These are phyloP conservation scores for Brassica carinata DNA, from an alignment of 345 rosid genomes.

Conservation along the genomic window DNA sequence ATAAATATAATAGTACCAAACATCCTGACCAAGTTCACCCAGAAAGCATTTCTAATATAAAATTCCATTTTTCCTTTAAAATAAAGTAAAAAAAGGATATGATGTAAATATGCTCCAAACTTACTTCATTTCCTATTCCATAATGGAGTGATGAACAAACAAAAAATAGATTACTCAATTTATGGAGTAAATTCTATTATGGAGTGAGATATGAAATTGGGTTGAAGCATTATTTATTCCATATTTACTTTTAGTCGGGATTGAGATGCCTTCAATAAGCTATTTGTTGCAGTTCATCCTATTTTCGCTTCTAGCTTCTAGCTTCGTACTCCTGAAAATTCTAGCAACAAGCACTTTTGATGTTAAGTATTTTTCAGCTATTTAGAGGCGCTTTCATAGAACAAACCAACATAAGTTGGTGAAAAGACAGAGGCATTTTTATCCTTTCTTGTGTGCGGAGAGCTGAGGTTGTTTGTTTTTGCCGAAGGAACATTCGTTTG, in stretches of 20 bases:
- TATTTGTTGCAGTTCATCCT: neutral
- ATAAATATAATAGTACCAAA: neutral
- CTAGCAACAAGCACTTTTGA: constrained; percentile 19
- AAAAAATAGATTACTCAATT: too few species aligned
- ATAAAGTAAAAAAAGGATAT: too few species aligned
- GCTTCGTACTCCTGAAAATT: neutral
- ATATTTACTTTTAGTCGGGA: too few species aligned
- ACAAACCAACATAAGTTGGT: neutral
- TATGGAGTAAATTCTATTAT: too few species aligned
- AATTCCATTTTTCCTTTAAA: too few species aligned
- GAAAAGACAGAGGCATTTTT: neutral
- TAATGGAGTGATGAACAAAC: too few species aligned
- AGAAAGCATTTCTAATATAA: too few species aligned
- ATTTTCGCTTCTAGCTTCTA: neutral
- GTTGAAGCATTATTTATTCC: too few species aligned
- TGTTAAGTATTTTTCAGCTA: neutral
- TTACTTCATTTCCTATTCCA: too few species aligned
- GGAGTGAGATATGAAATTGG: too few species aligned
- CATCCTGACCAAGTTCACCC: neutral
- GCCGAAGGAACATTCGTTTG: neutral
- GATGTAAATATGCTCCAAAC: too few species aligned
- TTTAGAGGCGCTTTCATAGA: neutral
- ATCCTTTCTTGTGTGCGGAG: too few species aligned
- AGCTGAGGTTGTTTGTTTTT: neutral
- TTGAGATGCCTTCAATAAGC: neutral